Evolutionary conservation across 768 basidiomycete species (phyloP), one percentile per base, ranked within the genome.

Genomic region (Podaxis carcinomalis): DNA sequence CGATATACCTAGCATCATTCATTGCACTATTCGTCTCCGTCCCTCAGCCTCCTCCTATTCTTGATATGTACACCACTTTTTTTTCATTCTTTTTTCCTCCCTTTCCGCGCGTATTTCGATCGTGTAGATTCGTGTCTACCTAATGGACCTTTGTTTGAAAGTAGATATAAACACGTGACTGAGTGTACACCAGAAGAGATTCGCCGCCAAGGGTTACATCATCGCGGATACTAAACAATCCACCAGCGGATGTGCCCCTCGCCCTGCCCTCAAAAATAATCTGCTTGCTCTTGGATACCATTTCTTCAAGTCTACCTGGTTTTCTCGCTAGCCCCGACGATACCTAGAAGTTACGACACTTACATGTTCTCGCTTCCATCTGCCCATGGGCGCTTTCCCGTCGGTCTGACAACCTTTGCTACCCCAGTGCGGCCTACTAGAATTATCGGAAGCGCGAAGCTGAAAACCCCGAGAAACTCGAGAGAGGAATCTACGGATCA

Each of bases 351-450:
- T 21, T 21, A 7, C n/a, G 13, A 49, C 19, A 25, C 10, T 14
- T 49, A 25, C 36, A 80, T 82, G 80, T 69, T 82, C 61, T 81
- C 74, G 65, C 74, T 85, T 50, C 77, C 80, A 37, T 66, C 68
- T 19, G 64, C 75, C 16, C 63, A 66, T 59, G 83, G 83, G n/a
- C 77, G 70, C 11, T 85, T 79, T 71, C 74, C 80, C 5, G 85
- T 88, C 4, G 86, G 84, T n/a, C 75, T 83, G 21, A 84, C 81
- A 6, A 83, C 84, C 1, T 85, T 87, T 62, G 75, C 73, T 35
- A 69, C 80, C n/a, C 74, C 81, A 46, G 76, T 83, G 35, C 70
- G 70, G 35, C 74, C 75, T 40, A 52, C 74, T 16, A 71, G 70
- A 42, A 47, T 70, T 6, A 68, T 85, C 51, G 80, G 86, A 35